Evolutionary conservation across 108 stramenopile genomes (phyloP), one percentile per base, ranked within the genome.

Genomic region (Pseudonitzschia pungens): DNA sequence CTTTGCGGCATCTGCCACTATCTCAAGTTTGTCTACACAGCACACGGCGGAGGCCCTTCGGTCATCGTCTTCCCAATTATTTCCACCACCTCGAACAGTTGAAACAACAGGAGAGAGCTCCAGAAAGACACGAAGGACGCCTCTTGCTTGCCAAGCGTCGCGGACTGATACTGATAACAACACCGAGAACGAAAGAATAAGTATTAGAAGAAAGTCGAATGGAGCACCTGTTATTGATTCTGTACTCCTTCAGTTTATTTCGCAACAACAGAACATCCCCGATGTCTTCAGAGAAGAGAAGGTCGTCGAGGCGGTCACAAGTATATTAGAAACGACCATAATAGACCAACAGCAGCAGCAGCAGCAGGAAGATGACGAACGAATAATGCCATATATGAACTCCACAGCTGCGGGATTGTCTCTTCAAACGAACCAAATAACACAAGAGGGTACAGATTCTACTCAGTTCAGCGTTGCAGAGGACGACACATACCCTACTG

Each of bases 201-300:
- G 18, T 21, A 48, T 67, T 40, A 22, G 45, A 3, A 53, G 68
- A 22, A 69, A 69, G 65, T 29, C 69, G 0, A 10, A 54, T 0
- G 55, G 73, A 21, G 85, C 91, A 28, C 91, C 91, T 0, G 63
- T 89, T 4, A 89, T 92, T 16, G 91, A 92, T 76, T 92, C 91
- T 3, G 41, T 85, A 20, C 54, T 92, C 40, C 53, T 92, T 40
- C 78, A 89, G 55, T 92, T 89, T 73, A 68, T 92, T 32, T 83
- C 86, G 28, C 52, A 74, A 29, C 87, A 89, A 64, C 83, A 88
- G 56, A 78, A 75, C 56, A 44, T 55, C 26, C 54, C 54, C 9
- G 54, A 55, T 1, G 54, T 24, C 22, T 55, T 55, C 26, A 12
- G 54, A 24, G 54, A 55, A 55, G 54, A 62, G 29, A 41, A 66